These are phyloP conservation scores for Solanum ahanhuiri DNA, from an alignment of 257 asterid species.

Conservation along the genomic window DNA sequence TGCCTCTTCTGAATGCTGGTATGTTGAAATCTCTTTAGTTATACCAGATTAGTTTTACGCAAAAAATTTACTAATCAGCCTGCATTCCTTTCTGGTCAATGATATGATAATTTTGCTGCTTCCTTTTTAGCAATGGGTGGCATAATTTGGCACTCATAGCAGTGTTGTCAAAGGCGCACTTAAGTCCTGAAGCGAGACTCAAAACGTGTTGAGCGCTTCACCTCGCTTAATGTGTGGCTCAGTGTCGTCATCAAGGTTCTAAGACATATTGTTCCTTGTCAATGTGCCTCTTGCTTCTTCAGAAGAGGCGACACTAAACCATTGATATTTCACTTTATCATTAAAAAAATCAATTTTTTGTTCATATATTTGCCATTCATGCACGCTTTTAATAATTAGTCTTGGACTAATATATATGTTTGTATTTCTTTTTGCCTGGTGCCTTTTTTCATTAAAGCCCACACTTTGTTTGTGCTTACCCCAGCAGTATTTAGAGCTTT, in stretches of 20 bases:
- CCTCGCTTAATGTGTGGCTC: neutral
- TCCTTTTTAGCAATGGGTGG: neutral
- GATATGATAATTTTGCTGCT: neutral
- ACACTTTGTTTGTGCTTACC: no score
- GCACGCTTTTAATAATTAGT: neutral
- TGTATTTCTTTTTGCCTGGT: neutral
- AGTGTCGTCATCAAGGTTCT: neutral
- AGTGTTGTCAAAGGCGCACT: neutral
- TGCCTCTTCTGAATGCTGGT: conserved; percentile 76
- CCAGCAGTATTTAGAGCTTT: no score
- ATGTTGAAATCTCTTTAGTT: neutral
- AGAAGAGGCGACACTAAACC: neutral
- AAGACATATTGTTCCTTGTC: neutral
- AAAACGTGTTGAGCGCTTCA: neutral
- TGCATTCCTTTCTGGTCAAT: neutral
- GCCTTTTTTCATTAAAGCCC: no score
- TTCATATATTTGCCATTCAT: neutral
- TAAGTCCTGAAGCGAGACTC: neutral
- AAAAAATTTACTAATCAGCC: neutral
- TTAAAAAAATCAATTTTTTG: neutral
- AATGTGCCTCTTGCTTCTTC: neutral
- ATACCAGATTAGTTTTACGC: neutral
- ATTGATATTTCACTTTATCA: neutral
- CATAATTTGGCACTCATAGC: neutral
- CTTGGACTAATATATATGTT: neutral